A percentile compares a stretch with the other conserved stretches of the same genome.
phyloP scores from a whole-genome alignment of 106 monocot genomes.

The Dioscorea zingiberensis region DNA sequence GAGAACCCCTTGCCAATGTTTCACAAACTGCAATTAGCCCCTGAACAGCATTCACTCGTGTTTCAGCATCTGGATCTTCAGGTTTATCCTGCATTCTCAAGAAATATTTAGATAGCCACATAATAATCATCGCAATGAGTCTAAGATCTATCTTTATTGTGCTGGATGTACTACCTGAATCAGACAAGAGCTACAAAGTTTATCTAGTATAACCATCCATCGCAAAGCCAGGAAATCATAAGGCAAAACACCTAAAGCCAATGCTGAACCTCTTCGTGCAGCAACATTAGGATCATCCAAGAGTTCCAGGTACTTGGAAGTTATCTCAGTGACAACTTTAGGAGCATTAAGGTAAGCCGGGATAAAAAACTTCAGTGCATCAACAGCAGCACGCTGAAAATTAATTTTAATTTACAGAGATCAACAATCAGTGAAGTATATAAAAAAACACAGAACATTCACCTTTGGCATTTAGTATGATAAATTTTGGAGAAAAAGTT shows the following conservation, averaged over 20 bases:
- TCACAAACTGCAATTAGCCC: constrained; percentile 80
- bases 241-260: constrained; percentile 87
- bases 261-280: constrained; percentile 92
- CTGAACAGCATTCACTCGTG: constrained; percentile 78
- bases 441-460: too few relatives aligned
- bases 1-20: constrained; percentile 43
- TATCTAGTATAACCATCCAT: constrained; percentile 52
- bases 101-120: too few relatives aligned
- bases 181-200: constrained; percentile 61
- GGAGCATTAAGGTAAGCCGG: constrained; percentile 54
- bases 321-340: constrained; percentile 32
- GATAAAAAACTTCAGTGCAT: constrained; percentile 73
- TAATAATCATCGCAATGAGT: too few relatives aligned
- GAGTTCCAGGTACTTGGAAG: constrained; percentile 57
- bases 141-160: background rate
- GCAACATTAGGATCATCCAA: constrained; percentile 89
- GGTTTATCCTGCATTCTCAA: constrained; percentile 54
- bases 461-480: too few relatives aligned
- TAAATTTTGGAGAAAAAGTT: too few relatives aligned
- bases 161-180: constrained; percentile 46
- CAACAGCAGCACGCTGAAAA: constrained; percentile 72
- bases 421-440: too few relatives aligned
- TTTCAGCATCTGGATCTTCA: constrained; percentile 90
- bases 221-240: constrained; percentile 43
- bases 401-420: background rate